These are phyloP conservation scores for Carallia brachiata DNA, from an alignment of 345 rosid species.

Conservation along the genomic window DNA sequence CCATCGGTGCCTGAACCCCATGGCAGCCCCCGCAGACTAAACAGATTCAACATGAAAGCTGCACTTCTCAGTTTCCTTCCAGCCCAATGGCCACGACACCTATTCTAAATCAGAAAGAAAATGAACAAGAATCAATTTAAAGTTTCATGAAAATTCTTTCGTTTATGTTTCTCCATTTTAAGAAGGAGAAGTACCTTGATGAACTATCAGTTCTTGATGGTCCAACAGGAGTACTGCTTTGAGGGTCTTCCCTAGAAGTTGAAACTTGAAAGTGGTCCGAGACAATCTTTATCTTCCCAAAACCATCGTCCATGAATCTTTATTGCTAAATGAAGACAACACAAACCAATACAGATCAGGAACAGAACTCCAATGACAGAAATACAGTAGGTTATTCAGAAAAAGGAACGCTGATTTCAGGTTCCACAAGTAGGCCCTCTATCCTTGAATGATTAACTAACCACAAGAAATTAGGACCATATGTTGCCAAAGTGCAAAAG, in stretches of 20 bases:
- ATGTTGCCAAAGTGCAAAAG: background rate
- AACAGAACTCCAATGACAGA: background rate
- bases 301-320: constrained; percentile 72
- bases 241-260: constrained; percentile 35
- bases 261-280: constrained; percentile 70
- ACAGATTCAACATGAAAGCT: constrained; percentile 69
- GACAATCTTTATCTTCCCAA: constrained; percentile 59
- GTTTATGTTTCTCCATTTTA: background rate
- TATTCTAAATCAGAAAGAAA: constrained; percentile 50
- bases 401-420: background rate
- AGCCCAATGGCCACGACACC: constrained; percentile 45
- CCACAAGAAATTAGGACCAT: background rate
- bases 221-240: constrained; percentile 34
- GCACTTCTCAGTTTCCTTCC: constrained; percentile 52
- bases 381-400: background rate
- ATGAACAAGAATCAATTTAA: constrained; percentile 23
- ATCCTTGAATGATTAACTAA: too few species aligned
- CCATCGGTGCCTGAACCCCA: constrained; percentile 63
- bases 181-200: constrained; percentile 37
- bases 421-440: too few species aligned
- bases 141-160: background rate
- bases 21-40: constrained; percentile 65
- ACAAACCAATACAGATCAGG: constrained; percentile 9
- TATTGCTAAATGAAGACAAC: constrained; percentile 11
- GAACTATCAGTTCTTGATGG: constrained; percentile 37